Evolutionary conservation across 495 filamentous ascomycete genomes (phyloP), one percentile per base, ranked within the genome.

Genomic region (Cercophora sp.): DNA sequence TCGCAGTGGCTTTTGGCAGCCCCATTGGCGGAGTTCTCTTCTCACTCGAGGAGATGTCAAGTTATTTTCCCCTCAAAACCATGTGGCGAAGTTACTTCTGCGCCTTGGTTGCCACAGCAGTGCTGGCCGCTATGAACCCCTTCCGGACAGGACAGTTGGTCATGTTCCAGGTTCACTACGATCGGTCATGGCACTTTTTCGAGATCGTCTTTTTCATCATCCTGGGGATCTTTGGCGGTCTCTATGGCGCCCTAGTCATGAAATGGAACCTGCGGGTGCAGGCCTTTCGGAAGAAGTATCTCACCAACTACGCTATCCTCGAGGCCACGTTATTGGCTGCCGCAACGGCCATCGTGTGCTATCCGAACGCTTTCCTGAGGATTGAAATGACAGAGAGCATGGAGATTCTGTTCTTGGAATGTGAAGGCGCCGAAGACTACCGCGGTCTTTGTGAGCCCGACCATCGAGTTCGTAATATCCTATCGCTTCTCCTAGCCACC

Each of bases 351-450:
- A 75, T 97, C 46, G 75, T 97, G 5, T 97, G 93, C 71, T 98
- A 92, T 61, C 93, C 91, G 1, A 98, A 97, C 65, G 91, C 88
- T 68, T 97, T 98, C 60, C 67, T 98, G 44, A 80, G 88, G 56
- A 96, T 98, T 61, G 95, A 98, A 69, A 97, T 98, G 93, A 96
- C 93, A 0, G 91, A 96, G 70, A 95, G 89, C 73, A 97, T 98
- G 93, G 91, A 96, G 67, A 95, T 96, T 54, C 73, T 98, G 2
- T 98, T 98, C 67, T 78, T 85, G 10, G 94, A 98, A 71, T 98
- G 93, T 61, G 91, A 96, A 67, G 92, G 90, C 19, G 85, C 80
- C 13, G 88, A 95, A 69, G 88, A 96, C 60, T 96, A 96, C 59
- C 79, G 92, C 43, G 91, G 87, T 1, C 79, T 98, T 41, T 98